These are phyloP conservation scores for Talaromyces marneffei DNA, from an alignment of 2,329 filamentous ascomycete genomes.

Conservation along the genomic window DNA sequence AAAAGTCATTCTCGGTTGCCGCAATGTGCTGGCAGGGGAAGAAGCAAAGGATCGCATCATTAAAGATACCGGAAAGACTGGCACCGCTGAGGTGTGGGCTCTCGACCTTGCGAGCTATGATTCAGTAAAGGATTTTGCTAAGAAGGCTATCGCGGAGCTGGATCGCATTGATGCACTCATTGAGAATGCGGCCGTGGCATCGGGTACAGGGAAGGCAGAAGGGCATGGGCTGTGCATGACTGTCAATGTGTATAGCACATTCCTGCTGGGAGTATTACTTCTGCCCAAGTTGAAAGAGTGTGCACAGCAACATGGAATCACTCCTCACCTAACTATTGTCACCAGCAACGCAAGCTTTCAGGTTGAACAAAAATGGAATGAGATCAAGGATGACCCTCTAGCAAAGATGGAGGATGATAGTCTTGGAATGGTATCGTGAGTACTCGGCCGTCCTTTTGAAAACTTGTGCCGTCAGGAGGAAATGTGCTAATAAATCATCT, in stretches of 20 bases:
- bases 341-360: conserved; percentile 20
- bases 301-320: conserved; percentile 17
- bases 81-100: conserved; percentile 43
- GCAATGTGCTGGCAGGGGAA: conserved; percentile 41
- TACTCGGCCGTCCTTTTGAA: background rate
- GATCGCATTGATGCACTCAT: conserved; percentile 17
- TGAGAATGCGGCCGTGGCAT: conserved; percentile 16
- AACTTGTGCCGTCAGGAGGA: background rate
- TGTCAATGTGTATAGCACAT: conserved; percentile 26
- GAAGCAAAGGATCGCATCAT: conserved; percentile 23
- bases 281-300: conserved; percentile 22
- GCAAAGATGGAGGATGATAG: conserved; percentile 16
- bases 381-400: conserved; percentile 21
- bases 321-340: conserved; percentile 19
- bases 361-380: conserved; percentile 15
- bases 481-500: background rate
- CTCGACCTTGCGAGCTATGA: conserved; percentile 39
- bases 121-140: conserved; percentile 15
- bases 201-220: conserved; percentile 16
- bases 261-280: conserved; percentile 21
- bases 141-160: conserved; percentile 14
- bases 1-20: conserved; percentile 45
- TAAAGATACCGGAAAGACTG: conserved; percentile 24
- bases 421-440: conserved; percentile 15
- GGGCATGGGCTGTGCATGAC: conserved; percentile 19